Evolutionary conservation across 2,329 filamentous ascomycete genomes (phyloP), one percentile per base, ranked within the genome.

Genomic region (Huntiella savannae): DNA sequence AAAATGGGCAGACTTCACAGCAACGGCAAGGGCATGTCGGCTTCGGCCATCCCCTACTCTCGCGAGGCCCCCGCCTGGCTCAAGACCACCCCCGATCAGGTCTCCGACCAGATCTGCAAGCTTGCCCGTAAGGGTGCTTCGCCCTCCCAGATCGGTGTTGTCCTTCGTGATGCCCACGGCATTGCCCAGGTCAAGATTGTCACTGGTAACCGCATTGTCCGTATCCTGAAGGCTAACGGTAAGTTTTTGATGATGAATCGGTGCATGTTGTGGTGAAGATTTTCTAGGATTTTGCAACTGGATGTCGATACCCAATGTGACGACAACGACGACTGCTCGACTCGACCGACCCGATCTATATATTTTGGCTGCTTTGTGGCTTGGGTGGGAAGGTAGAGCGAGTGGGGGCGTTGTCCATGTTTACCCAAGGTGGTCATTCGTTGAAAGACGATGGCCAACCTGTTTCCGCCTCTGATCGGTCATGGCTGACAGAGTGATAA

Each of bases 61-160:
- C 88, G 91, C 72, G 79, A 76, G 59, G 66, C 86, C 55, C 88
- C 91, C 53, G 76, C 87, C 58, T 98, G 91, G 91, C 75, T 96
- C 69, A 98, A 98, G 82, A 92, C 85, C 71, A 94, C 86, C 59
- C 87, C 91, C 63, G 86, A 95, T 62, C 85, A 93, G 73, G 86
- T 98, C 66, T 85, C 94, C 60, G 91, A 98, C 66, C 87, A 96
- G 74, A 98, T 98, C 73, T 87, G 82, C 73, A 93, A 93, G 76
- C 82, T 96, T 65, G 91, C 91, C 64, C 87, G 84, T 74, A 96
- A 96, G 82, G 91, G 92, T 73, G 85, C 85, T 58, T 94, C 88
- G 56, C 91, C 91, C 60, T 95, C 87, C 55, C 88, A 96, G 76
- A 98, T 98, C 62, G 91, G 91, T 49, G 88, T 96, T 64, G 73